Conservation (phyloP, 495 filamentous ascomycete genomes). For the Trichoderma virens region DNA sequence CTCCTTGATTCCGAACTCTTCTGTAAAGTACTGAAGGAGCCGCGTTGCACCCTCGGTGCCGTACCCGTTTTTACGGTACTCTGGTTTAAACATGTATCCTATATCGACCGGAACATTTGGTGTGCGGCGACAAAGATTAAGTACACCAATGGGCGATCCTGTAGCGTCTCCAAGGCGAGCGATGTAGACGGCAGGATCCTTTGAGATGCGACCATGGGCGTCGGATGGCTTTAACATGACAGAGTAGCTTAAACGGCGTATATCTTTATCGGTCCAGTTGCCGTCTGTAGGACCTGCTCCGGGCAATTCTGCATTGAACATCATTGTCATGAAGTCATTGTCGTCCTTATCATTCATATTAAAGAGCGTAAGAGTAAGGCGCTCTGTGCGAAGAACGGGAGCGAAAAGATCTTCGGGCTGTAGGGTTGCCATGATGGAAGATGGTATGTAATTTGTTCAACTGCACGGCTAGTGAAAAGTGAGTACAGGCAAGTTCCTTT, state of each 20-base stretch:
- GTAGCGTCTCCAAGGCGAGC: neutral
- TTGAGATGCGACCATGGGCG: neutral
- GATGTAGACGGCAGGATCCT: neutral
- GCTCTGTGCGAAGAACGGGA: neutral
- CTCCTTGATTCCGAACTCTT: neutral
- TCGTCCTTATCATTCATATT: neutral
- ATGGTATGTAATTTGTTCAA: no score
- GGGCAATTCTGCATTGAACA: neutral
- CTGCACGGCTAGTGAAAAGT: no score
- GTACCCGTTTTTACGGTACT: neutral
- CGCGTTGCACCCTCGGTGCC: neutral
- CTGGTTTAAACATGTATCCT: neutral
- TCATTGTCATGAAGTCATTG: neutral
- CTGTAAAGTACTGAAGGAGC: neutral
- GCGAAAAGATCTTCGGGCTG: neutral
- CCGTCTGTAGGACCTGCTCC: neutral
- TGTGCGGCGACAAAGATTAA: neutral
- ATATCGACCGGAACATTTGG: neutral
- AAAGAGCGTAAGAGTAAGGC: neutral
- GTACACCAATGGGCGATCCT: neutral
- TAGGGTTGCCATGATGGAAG: no score
- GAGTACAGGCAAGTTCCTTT: no score
- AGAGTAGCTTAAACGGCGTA: neutral
- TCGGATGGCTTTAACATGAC: neutral
- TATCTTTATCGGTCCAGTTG: neutral